Base-by-base conservation (phyloP, 768 basidiomycete genomes). In the Termitomyces sp. region DNA sequence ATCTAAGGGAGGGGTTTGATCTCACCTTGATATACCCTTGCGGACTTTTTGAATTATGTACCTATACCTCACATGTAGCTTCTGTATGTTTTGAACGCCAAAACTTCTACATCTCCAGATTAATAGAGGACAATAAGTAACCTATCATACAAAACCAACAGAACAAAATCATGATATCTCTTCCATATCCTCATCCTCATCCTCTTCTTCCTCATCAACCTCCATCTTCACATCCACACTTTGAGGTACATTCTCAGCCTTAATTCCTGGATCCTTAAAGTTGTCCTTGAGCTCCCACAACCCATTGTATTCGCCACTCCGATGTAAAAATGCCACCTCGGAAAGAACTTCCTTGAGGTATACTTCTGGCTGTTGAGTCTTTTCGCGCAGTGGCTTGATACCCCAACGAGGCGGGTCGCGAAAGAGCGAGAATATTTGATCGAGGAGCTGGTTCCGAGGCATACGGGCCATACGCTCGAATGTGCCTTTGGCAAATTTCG, bases 401-500 rank as follows among this genome's bases (percentile, higher is more conserved):
- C 83, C 77, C 94, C 94, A 98, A 52, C 84, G 85, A n/a, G 86
- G 81, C 45, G 80, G 80, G 59, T 92, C 85, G 58, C 83, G 80
- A 77, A 95, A 98, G 6, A 86, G 76, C 2, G 72, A 63, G 72
- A 95, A 95, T 43, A 97, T 78, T 55, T 87, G 74, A 69, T 97
- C 92, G 70, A 93, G 78, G 8, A 97, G 81, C 67, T 95, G 89
- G 72, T 93, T 89, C 55, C 88, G 80, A 6, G 92, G 92, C 73
- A 97, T 86, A 68, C 94, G 90, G n/a, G 90, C 87, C 83, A 91
- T 89, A 63, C 90, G 88, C 71, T 94, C 92, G 73, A 89, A 89
- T 14, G 81, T 75, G 30, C 87, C 87, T 63, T 90, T 90, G 18
- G 77, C 70, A 1, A 75, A 78, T 68, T 88, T 90, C 40, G 74